Conservation (phyloP, 345 rosid species). For the Lumnitzera littorea region DNA sequence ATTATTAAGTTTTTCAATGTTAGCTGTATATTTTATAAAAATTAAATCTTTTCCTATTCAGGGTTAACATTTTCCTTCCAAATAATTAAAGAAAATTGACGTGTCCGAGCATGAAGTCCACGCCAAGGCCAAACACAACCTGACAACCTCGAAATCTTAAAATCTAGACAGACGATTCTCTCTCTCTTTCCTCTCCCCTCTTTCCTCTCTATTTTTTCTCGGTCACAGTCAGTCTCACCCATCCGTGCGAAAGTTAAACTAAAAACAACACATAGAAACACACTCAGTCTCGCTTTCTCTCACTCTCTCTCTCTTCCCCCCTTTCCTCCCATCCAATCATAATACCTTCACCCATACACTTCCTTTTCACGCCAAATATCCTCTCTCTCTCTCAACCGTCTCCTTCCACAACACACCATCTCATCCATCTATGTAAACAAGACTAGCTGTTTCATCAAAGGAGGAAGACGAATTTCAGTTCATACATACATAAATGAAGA, state of each 20-base stretch:
- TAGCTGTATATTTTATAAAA: no score
- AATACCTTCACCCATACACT: not conserved
- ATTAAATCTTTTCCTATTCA: no score
- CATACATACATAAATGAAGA: constrained; percentile 35
- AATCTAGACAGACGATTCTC: constrained; percentile 19
- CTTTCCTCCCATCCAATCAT: no score
- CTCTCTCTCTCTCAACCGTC: not conserved
- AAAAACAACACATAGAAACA: not conserved
- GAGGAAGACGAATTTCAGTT: not conserved
- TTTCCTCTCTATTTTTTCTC: not conserved
- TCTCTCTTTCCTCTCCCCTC: not conserved
- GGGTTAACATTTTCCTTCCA: no score
- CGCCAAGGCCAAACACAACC: constrained; percentile 23
- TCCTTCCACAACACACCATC: no score
- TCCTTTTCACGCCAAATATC: not conserved
- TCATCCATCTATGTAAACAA: not conserved
- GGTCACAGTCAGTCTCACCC: constrained; percentile 13
- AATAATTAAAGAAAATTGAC: no score
- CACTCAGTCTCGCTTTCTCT: not conserved
- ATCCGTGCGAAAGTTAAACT: constrained; percentile 27
- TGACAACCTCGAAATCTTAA: constrained; percentile 13
- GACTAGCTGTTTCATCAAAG: not conserved
- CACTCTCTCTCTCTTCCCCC: not conserved
- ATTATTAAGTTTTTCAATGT: no score
- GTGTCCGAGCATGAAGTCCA: not conserved